Base-by-base conservation (phyloP, 176 grass and related monocot species). In the Leersia perrieri region DNA sequence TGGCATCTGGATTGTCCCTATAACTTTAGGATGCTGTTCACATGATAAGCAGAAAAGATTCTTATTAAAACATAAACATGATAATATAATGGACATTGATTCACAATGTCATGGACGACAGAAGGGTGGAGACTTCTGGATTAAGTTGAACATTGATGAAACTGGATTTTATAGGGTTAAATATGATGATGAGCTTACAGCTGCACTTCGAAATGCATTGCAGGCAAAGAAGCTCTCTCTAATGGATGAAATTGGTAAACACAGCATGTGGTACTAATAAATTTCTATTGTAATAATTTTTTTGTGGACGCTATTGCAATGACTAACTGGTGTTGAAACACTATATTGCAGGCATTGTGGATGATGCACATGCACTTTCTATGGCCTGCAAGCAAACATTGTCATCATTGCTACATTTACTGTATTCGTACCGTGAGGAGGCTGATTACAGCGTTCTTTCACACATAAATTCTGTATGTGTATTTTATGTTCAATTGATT, bases 161-260 rank as follows among this genome's bases (percentile, higher is more conserved):
- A 93, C 90, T 26, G 95, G 92, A 38, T 94, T 98, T 78, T 98
- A 98, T 77, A 82, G 95, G 73, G 84, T 94, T 32, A 83, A 93
- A 83, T 98, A 98, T 72, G 92, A 98, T 41, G 84, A 93, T 76
- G 66, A 88, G 76, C 90, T 98, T 86, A 74, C 81, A 69, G 81
- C 74, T 81, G 74, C 88, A 68, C 88, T 98, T 87, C 64, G 69
- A 87, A 91, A 83, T 63, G 95, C 92, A 18, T 78, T 93, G 55
- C 83, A 91, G 74, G 39, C 81, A 69, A 88, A 91, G 57, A 88
- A 93, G 47, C 77, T 98, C 25, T 89, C 88, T 67, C 63, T 89
- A 73, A 94, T 80, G 80, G 95, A 98, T 84, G 92, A 87, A 87
- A 89, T 93, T 76, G 95, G 95, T 98, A 91, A 80, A 36, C 47